phyloP scores from a whole-genome alignment of 768 basidiomycete genomes.

The Russula olivacea region DNA sequence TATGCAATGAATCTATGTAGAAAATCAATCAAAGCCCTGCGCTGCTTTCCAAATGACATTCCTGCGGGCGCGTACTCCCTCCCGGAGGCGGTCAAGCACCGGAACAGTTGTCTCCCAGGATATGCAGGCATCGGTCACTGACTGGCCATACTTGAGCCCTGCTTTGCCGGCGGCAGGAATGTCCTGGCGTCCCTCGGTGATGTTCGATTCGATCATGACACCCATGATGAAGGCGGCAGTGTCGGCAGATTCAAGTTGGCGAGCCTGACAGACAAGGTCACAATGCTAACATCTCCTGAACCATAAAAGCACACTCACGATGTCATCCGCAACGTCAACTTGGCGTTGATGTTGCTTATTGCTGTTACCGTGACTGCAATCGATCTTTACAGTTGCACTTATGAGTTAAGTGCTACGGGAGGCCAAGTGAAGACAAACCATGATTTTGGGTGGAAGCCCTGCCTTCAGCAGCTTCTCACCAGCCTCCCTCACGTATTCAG shows the following conservation, averaged over 20 bases:
- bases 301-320: slow-evolving; percentile 50
- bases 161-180: slow-evolving; percentile 67
- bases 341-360: slow-evolving; percentile 88
- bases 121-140: slow-evolving; percentile 85
- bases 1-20: slow-evolving; percentile 5
- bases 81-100: slow-evolving; percentile 76
- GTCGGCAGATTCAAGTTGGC: slow-evolving; percentile 64
- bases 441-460: slow-evolving; percentile 70
- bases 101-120: slow-evolving; percentile 86
- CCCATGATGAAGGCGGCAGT: slow-evolving; percentile 77
- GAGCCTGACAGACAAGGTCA: slow-evolving; percentile 42
- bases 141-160: slow-evolving; percentile 75
- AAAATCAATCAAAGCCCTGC: slow-evolving; percentile 25
- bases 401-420: background rate
- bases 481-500: slow-evolving; percentile 72
- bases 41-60: slow-evolving; percentile 38
- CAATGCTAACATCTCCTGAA: slow-evolving; percentile 21
- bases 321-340: slow-evolving; percentile 81
- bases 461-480: slow-evolving; percentile 74
- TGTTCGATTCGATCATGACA: slow-evolving; percentile 93
- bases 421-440: slow-evolving; percentile 48
- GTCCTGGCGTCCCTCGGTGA: slow-evolving; percentile 82
- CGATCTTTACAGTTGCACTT: slow-evolving; percentile 49
- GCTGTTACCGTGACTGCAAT: slow-evolving; percentile 96
- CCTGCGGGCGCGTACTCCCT: slow-evolving; percentile 77